phyloP scores from a whole-genome alignment of 495 filamentous ascomycete genomes.

The Penicillium waksmanii region DNA sequence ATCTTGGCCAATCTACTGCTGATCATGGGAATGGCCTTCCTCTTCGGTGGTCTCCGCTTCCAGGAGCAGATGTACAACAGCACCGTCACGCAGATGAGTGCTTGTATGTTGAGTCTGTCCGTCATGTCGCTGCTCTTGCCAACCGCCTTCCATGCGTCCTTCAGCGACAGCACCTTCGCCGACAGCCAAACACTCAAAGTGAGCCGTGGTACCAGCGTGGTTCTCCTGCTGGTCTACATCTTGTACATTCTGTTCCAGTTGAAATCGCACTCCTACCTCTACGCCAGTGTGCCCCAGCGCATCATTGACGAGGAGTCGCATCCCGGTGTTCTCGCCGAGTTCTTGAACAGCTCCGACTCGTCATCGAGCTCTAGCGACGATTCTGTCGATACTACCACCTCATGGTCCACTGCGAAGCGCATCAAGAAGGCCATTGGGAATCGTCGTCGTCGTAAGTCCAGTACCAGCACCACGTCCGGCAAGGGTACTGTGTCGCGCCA shows the following conservation, averaged over 20 bases:
- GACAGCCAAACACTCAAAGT: constrained; percentile 75
- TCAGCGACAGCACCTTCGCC: constrained; percentile 62
- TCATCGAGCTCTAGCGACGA: constrained; percentile 64
- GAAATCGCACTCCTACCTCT: constrained; percentile 89
- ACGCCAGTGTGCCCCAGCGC: constrained; percentile 84
- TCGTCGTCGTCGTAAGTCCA: constrained; percentile 72
- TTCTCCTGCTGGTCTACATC: constrained; percentile 81
- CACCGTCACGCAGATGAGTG: constrained; percentile 94
- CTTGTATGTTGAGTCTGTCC: constrained; percentile 84
- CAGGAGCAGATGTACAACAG: constrained; percentile 95
- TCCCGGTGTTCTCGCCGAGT: constrained; percentile 80
- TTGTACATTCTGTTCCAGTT: constrained; percentile 90
- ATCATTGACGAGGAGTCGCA: constrained; percentile 88
- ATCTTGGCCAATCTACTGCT: constrained; percentile 86
- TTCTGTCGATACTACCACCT: constrained; percentile 67
- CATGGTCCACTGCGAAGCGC: constrained; percentile 73
- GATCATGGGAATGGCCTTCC: constrained; percentile 88
- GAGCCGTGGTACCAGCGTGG: constrained; percentile 88
- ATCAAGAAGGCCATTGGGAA: constrained; percentile 72
- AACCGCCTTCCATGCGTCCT: constrained; percentile 92
- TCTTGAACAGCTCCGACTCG: constrained; percentile 71
- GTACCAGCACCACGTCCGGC: constrained; percentile 63
- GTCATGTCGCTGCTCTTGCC: constrained; percentile 84
- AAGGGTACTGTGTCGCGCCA: constrained; percentile 55
- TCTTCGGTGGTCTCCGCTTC: constrained; percentile 83